phyloP scores from a whole-genome alignment of 2,329 filamentous ascomycete species.

The Apiospora pterosperma region DNA sequence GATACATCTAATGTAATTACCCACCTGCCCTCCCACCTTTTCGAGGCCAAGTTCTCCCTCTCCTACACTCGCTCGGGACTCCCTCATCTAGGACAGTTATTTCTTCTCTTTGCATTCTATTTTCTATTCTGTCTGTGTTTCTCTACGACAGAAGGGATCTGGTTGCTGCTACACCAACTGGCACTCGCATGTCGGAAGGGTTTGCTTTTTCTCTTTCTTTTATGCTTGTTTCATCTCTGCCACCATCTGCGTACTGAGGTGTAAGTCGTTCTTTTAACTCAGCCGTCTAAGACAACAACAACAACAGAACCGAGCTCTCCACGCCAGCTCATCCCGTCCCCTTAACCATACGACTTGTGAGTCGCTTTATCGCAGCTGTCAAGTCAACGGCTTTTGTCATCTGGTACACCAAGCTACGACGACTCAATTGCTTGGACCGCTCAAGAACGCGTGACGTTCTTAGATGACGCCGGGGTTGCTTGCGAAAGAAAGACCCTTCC shows the following conservation, averaged over 20 bases:
- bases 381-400: not conserved
- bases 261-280: not conserved
- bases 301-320: not conserved
- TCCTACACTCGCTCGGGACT: slow-evolving; percentile 2
- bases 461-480: not conserved
- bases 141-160: not conserved
- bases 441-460: not conserved
- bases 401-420: not conserved
- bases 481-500: not conserved
- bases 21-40: not conserved
- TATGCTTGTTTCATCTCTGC: not conserved
- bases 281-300: not conserved
- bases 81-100: not conserved
- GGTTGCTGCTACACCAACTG: not conserved
- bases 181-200: not conserved
- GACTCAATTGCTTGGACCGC: not conserved
- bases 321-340: not conserved
- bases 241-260: not conserved
- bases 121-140: not conserved
- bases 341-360: not conserved
- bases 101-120: not conserved
- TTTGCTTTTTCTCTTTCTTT: not conserved
- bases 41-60: not conserved
- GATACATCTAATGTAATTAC: not conserved
- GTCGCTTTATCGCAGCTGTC: not conserved